Base-by-base conservation (phyloP, 257 asterid genomes). In the Plantago ovata region DNA sequence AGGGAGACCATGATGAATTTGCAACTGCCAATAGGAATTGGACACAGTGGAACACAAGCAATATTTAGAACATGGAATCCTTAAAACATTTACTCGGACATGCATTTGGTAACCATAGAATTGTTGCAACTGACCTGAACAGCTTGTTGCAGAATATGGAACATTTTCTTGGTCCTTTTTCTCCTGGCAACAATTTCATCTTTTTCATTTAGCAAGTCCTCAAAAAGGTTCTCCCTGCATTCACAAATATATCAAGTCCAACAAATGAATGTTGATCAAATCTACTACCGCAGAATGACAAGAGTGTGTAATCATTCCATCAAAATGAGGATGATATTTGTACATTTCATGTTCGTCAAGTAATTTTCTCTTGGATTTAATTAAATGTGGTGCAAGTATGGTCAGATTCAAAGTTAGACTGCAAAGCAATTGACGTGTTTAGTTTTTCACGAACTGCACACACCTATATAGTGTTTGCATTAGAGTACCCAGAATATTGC, bases 161-260 rank as follows among this genome's bases (percentile, higher is more conserved):
- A 39, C 61, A 56, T 39, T 56, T 38, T 38, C 38, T 41, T 56
- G 3, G 49, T 56, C 48, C 10, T 13, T 39, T 56, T 56, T 56
- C 61, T 56, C 49, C 21, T 38, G 12, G 7, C 20, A 15, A 38
- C 61, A 39, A 56, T 56, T 39, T 56, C 50, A 39, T 56, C 61
- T 22, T 56, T 49, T 33, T 56, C 61, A 16, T 38, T 41, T 49
- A 56, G 20, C 49, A 56, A 6, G 13, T 38, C 61, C 43, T 39
- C 61, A 38, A 56, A 56, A 38, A 56, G 49, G 38, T 40, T 56
- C 19, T 56, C 61, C 23, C 61, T 55, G 60, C 60, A 55, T 19
- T n/a, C 20, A 38, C 19, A 55, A 0, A 38, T 28, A 55, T 32
- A 36, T 36, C 36, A 33, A 52, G 24, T 12, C 56, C 16, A 22